These are phyloP conservation scores for Pichia eremophila DNA, from an alignment of 805 yeast genomes.

Conservation along the genomic window DNA sequence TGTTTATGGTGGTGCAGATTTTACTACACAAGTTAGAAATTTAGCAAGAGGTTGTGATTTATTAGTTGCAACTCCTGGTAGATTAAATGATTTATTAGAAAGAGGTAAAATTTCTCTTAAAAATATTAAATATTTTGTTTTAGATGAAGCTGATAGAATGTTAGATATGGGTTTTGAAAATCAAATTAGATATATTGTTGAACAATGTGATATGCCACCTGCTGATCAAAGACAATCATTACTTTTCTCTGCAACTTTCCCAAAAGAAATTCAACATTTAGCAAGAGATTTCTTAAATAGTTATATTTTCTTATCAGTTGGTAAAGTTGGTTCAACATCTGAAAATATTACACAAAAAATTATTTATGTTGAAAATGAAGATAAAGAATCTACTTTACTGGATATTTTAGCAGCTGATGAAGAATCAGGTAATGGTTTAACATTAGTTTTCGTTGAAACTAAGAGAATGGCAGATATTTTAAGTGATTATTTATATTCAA, in stretches of 20 bases:
- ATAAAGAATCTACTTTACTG: conserved; percentile 82
- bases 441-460: conserved; percentile 94
- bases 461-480: conserved; percentile 97
- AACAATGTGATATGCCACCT: conserved; percentile 95
- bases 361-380: conserved; percentile 84
- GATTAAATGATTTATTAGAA: conserved; percentile 90
- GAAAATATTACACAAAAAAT: conserved; percentile 96
- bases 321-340: conserved; percentile 98
- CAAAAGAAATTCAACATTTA: conserved; percentile 91
- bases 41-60: conserved; percentile 92
- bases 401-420: conserved; percentile 77
- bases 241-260: conserved; percentile 99
- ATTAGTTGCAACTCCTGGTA: conserved; percentile 98
- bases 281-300: conserved; percentile 96
- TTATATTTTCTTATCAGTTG: conserved; percentile 92
- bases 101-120: conserved; percentile 87
- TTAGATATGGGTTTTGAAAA: conserved; percentile 99
- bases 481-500: conserved; percentile 82
- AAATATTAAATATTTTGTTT: conserved; percentile 85
- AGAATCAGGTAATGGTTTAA: conserved; percentile 67
- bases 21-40: conserved; percentile 76
- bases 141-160: conserved; percentile 99
- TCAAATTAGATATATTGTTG: conserved; percentile 96
- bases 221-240: conserved; percentile 89
- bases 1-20: conserved; percentile 98